Evolutionary conservation across 176 grass and related monocot genomes (phyloP).

Genomic region (Puccinellia tenuiflora): DNA sequence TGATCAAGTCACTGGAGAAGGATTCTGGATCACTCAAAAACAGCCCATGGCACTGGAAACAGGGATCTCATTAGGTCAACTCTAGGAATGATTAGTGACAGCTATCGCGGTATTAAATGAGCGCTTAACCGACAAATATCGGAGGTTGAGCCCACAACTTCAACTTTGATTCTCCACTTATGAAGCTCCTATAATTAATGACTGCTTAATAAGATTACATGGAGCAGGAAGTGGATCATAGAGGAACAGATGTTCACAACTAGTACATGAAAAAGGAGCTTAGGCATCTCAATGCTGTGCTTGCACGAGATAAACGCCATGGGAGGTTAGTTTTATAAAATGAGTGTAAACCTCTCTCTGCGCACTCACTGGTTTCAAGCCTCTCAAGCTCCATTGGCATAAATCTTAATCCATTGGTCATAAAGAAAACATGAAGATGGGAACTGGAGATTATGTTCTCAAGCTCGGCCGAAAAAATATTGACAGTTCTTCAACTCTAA

Average conservation of each 20-base stretch:
- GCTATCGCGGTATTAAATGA: conserved; percentile 26
- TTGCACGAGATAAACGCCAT: conserved; percentile 31
- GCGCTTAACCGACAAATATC: conserved; percentile 25
- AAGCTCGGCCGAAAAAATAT: conserved; percentile 24
- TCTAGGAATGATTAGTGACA: conserved; percentile 36
- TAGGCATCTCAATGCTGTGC: neutral
- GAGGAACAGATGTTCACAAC: neutral
- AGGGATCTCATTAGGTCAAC: conserved; percentile 37
- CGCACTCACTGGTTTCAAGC: neutral
- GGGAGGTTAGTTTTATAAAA: conserved; percentile 6
- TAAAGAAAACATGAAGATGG: neutral
- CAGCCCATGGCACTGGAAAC: conserved; percentile 44
- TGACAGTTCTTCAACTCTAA: neutral
- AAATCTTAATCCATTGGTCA: neutral
- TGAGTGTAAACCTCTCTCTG: neutral
- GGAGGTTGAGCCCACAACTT: conserved; percentile 43
- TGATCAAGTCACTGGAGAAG: conserved; percentile 27
- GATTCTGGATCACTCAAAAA: conserved; percentile 50
- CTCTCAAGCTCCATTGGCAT: neutral
- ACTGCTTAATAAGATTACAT: neutral
- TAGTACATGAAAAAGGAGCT: neutral
- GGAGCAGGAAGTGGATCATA: conserved; percentile 5
- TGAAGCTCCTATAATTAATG: conserved; percentile 16
- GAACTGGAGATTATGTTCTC: neutral
- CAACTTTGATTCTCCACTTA: conserved; percentile 21